Base-by-base conservation (phyloP, 192 early-diverging fungal species). In the Lobulomyces angularis region DNA sequence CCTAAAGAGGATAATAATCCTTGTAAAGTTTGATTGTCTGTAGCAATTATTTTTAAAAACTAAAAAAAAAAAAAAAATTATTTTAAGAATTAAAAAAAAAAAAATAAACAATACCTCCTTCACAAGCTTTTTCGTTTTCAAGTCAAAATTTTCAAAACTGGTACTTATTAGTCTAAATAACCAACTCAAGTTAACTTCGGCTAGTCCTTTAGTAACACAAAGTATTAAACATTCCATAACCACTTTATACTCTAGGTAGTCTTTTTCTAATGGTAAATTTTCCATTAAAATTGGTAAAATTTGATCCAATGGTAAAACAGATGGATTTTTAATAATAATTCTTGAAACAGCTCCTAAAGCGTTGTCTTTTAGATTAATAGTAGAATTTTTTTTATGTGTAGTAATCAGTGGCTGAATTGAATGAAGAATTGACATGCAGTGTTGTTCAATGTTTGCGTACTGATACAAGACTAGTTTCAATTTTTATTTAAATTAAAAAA, bases 401-500 rank as follows among this genome's bases (percentile, higher is more conserved):
- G 44, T 37, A 27, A 61, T 52, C 21, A 61, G 18, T 21, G 59
- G 59, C 5, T 43, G 53, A 17, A 61, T 47, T 19, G 44, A 25
- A 31, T 57, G 53, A 25, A 61, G 35, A 12, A 61, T 28, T 32
- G 38, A 50, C 18, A 47, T 38, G 38, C 46, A 56, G 32, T 42
- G 33, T 18, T 39, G 17, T n/a, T 1, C 19, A 11, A 39, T 12
- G 9, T 14, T 27, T 22, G 19, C 36, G 21, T 40, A 41, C n/a
- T 18, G 8, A 41, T 1, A 9, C 11, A 11, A 0, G n/a, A 20
- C 22, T 18, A 9, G 41, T 35, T 30, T 18, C 31, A 0, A 35
- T 8, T 12, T 42, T 14, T 23, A 47, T 2, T 63, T 51, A 53
- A 72, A 62, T 71, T 64, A 37, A 69, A 68, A 23, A 80, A 55